Evolutionary conservation across 306 rosid genomes (phyloP), one percentile per base, ranked within the genome.

Genomic region (Medicago truncatula): DNA sequence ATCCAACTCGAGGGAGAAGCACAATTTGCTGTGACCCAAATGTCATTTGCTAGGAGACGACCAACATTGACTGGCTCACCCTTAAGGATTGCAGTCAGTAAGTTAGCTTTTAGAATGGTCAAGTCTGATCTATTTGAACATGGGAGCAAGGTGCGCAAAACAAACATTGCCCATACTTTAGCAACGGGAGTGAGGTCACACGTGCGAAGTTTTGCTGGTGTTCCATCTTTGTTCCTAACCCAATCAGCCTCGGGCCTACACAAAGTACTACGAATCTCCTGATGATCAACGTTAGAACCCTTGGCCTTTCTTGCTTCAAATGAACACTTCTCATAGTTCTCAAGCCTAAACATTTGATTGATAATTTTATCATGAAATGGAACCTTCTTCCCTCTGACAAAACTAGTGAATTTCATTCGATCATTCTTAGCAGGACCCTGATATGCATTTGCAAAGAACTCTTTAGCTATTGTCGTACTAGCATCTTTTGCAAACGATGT

Each of bases 391-490:
- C 58, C 58, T 52, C 58, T 52, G 1, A 52, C 23, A 52, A 16
- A 16, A 53, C 59, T 53, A 53, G 25, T 53, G 59, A 53, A 53
- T 16, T 53, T 17, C 11, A 0, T 8, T 8, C 2, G 59, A 3
- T 53, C 12, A 53, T 53, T 16, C 59, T 53, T 44, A 44, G 59
- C 59, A 8, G 25, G 25, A 16, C 4, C 25, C 25, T 53, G 59
- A 53, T 53, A 53, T 17, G 59, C 59, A 17, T 53, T 53, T 16
- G 59, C 59, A 53, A 16, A 53, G 59, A 53, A 53, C 59, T 53
- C 59, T 53, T 53, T 53, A 53, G 59, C 59, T 53, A 53, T 16
- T 17, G 20, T 0, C 25, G 12, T 16, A 17, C 59, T 53, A 8
- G 59, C 12, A 21, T 53, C 59, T 53, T 53, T 17, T 17, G 25